These are phyloP conservation scores for Exserohilum rostratum DNA, from an alignment of 2,329 filamentous ascomycete genomes.

Conservation along the genomic window DNA sequence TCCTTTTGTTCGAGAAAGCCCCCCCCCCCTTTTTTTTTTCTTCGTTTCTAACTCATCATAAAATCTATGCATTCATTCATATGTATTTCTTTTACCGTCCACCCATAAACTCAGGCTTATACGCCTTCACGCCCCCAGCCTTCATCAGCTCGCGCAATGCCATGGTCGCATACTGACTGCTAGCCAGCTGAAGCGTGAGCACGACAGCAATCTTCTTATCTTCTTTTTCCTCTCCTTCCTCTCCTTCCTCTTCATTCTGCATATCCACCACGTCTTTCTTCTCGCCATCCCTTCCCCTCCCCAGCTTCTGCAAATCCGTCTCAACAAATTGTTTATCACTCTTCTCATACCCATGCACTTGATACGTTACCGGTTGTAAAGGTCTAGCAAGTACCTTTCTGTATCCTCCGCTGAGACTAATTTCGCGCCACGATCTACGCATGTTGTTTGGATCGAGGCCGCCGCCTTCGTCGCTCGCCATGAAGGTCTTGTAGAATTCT, in stretches of 20 bases:
- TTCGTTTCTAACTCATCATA: no score
- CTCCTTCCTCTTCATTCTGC: constrained; percentile 30
- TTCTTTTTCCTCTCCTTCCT: no score
- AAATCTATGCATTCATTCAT: no score
- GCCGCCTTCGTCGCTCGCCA: constrained; percentile 79
- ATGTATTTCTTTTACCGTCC: no score
- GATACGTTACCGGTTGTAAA: constrained; percentile 65
- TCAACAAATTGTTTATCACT: constrained; percentile 84
- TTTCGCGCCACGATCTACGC: constrained; percentile 83
- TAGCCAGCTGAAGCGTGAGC: constrained; percentile 75
- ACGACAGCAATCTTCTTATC: constrained; percentile 70
- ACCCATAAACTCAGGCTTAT: constrained; percentile 66
- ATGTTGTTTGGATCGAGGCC: constrained; percentile 82
- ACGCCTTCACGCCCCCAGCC: constrained; percentile 64
- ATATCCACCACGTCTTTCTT: constrained; percentile 61
- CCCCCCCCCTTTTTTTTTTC: no score
- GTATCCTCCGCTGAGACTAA: constrained; percentile 87
- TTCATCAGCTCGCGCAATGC: constrained; percentile 80
- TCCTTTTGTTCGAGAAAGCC: no score
- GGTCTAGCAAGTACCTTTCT: constrained; percentile 81
- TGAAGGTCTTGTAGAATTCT: constrained; percentile 84
- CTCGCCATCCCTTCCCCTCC: constrained; percentile 50
- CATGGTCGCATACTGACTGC: constrained; percentile 85
- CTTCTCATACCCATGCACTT: constrained; percentile 72
- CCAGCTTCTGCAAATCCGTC: constrained; percentile 78